Evolutionary conservation across 805 yeast species (phyloP), one percentile per base, ranked within the genome.

Genomic region (Cyberlindnera sargentensis): DNA sequence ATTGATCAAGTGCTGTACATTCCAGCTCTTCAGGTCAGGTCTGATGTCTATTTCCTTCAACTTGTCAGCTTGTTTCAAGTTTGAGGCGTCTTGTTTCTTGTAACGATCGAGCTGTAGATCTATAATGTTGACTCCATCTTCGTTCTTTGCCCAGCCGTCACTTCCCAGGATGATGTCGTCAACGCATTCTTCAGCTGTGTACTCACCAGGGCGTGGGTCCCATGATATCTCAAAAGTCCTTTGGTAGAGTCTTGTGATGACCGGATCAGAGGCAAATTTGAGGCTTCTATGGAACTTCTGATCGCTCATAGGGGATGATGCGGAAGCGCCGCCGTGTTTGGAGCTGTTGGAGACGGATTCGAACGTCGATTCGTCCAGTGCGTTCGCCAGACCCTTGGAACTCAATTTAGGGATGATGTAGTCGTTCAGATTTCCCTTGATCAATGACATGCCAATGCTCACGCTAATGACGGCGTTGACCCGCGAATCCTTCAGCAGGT

Each of bases 401-500:
- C 47, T 47, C 65, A 72, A 39, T 44, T 70, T 49, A 48, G 69
- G 68, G 47, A 74, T 49, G 55, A 66, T 42, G 58, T 70, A 49
- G 66, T 78, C 53, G 46, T 65, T 42, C 50, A 70, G 52, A 55
- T 70, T 55, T n/a, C 76, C 76, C 51, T 71, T 63, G 31, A 66
- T 50, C 36, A 69, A 56, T 35, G 67, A 70, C 51, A 84, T 61
- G 5, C 68, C 67, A n/a, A 85, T 65, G 2, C 81, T 71, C 35
- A 87, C 47, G 47, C 74, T 80, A 34, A 84, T 62, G n/a, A 87
- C 83, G 3, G 95, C 82, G 60, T 91, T 91, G 20, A 91, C 78
- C 51, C 87, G 86, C 2, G 95, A 83, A 27, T 86, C 75, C 53
- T 82, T 82, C 32, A 91, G 67, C 36, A 91, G 64, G 53, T 84